Evolutionary conservation across 768 basidiomycete genomes (phyloP), one percentile per base, ranked within the genome.

Genomic region (Rhodotorula kratochvilovae): DNA sequence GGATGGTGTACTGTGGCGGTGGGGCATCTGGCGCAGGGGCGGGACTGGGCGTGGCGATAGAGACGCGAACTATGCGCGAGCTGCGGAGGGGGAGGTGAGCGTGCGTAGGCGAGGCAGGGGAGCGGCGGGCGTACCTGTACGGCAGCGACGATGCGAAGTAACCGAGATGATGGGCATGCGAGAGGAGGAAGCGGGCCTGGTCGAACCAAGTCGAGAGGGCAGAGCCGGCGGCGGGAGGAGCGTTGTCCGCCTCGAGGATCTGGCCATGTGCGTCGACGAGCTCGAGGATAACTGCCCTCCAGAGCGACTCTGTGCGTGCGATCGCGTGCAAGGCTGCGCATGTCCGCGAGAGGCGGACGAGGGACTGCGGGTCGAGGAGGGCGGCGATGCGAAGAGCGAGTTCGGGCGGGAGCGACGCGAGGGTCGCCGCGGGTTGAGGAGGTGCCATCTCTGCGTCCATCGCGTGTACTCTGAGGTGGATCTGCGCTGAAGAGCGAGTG

Each of bases 11-110:
- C 33, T 2, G 27, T 0, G 72, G 64, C 7, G 56, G 50, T 10
- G 42, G n/a, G 3, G 62, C 16, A 11, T 62, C 33, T 5, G 55
- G 15, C 0, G 43, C 2, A 5, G 59, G 25, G 0, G 23, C 17
- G 31, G 25, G 31, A 7, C 54, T 12, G 2, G 35, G 57, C 3
- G 23, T 8, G 48, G 42, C 35, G 60, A 67, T 58, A 29, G 43
- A 29, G 54, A 70, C 64, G 13, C 68, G 55, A 16, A 70, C 33
- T 58, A 73, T 29, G 46, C 72, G 68, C 1, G 72, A 73, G 17
- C 72, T 73, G 56, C 2, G 35, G 33, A 33, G 17, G 33, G 12
- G 43, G 13, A 45, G 5, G 1, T 33, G 21, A 56, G 39, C 27
- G 2, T 13, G 29, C 13, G 17, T 2, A 29, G 11, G 31, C 0